Conservation (phyloP, 345 rosid genomes). For the Lenwebbia sp. region DNA sequence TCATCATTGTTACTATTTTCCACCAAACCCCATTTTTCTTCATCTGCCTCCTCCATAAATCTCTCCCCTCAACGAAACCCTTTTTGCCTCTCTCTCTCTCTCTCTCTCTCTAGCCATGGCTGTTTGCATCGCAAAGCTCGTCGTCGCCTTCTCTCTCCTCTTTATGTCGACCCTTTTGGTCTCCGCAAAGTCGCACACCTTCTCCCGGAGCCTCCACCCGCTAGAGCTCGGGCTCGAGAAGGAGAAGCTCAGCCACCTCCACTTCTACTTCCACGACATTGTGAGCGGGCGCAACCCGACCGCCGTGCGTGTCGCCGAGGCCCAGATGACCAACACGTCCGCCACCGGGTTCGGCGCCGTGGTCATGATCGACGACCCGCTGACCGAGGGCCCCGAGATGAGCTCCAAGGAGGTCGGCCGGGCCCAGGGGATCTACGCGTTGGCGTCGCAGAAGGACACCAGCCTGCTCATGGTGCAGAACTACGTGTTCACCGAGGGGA, state of each 20-base stretch:
- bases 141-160: background rate
- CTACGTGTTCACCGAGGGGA: slow-evolving; percentile 43
- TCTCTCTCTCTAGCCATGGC: background rate
- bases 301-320: slow-evolving; percentile 20
- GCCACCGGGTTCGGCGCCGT: slow-evolving; percentile 24
- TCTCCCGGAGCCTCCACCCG: slow-evolving; percentile 10
- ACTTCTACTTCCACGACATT: slow-evolving; percentile 52
- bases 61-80: background rate
- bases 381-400: slow-evolving; percentile 30
- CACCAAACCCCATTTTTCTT: background rate
- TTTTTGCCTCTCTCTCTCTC: background rate
- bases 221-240: slow-evolving; percentile 9
- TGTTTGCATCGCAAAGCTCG: slow-evolving; percentile 1
- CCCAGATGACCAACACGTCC: slow-evolving; percentile 17
- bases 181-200: slow-evolving; percentile 6
- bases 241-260: slow-evolving; percentile 40
- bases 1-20: background rate
- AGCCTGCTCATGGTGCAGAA: slow-evolving; percentile 39
- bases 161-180: background rate
- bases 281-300: slow-evolving; percentile 28
- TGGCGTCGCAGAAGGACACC: slow-evolving; percentile 15
- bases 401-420: slow-evolving; percentile 39
- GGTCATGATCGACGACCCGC: slow-evolving; percentile 36
- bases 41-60: background rate
- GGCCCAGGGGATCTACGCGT: slow-evolving; percentile 46